phyloP scores from a whole-genome alignment of 768 basidiomycete species.

The Boletus bicolor region DNA sequence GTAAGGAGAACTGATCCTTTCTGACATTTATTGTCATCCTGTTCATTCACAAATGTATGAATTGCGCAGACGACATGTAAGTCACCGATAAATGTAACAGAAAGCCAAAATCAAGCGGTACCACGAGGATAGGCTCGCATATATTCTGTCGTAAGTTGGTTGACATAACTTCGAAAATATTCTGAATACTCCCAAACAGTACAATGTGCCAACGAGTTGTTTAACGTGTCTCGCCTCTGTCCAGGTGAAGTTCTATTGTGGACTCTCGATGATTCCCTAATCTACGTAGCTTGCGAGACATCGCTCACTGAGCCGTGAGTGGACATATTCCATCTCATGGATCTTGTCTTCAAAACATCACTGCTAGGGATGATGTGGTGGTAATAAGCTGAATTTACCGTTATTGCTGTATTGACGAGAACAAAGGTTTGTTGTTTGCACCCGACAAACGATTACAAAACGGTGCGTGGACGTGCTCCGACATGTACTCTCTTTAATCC shows the following conservation, averaged over 20 bases:
- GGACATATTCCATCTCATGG: neutral
- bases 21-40: neutral
- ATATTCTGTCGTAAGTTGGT: slow-evolving; percentile 69
- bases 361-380: slow-evolving; percentile 51
- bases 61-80: slow-evolving; percentile 52
- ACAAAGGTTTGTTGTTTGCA: slow-evolving; percentile 74
- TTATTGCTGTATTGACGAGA: slow-evolving; percentile 1
- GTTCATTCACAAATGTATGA: slow-evolving; percentile 13
- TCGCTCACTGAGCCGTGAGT: slow-evolving; percentile 73
- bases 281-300: slow-evolving; percentile 71
- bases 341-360: neutral
- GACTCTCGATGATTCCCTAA: slow-evolving; percentile 1
- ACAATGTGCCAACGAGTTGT: slow-evolving; percentile 81
- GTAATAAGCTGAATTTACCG: slow-evolving; percentile 32
- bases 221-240: slow-evolving; percentile 72
- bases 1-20: slow-evolving; percentile 28
- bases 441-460: slow-evolving; percentile 90
- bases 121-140: slow-evolving; percentile 60
- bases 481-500: slow-evolving; percentile 1
- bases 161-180: neutral
- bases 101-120: neutral
- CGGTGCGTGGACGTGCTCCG: slow-evolving; percentile 49
- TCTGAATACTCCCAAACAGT: slow-evolving; percentile 39
- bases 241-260: slow-evolving; percentile 49
- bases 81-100: slow-evolving; percentile 13